Percentiles rank a stretch among this genome's conserved stretches.
These are phyloP conservation scores for Fusarium brevicatenulatum DNA, from an alignment of 2,329 filamentous ascomycete species.

Conservation along the genomic window DNA sequence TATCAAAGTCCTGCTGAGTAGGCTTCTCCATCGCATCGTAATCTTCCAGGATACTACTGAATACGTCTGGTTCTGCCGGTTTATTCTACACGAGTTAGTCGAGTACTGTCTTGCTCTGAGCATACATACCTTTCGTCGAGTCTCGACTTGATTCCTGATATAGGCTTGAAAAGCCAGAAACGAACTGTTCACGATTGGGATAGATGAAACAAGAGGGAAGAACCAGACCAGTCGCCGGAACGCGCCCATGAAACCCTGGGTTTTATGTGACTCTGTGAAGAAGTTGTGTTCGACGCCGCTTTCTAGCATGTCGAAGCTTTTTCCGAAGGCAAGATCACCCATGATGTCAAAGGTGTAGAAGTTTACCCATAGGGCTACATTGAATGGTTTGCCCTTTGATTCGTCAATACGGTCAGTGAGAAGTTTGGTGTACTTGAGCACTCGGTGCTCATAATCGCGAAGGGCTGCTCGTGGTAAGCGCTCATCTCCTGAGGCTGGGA, in stretches of 20 bases:
- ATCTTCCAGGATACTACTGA: slow-evolving; percentile 10
- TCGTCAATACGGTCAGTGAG: neutral
- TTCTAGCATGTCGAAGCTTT: slow-evolving; percentile 23
- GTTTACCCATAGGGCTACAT: slow-evolving; percentile 9
- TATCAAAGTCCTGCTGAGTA: neutral
- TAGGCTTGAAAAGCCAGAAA: neutral
- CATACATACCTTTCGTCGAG: neutral
- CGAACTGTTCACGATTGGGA: neutral
- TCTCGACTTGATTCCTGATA: neutral
- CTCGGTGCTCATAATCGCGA: slow-evolving; percentile 22
- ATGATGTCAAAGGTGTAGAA: slow-evolving; percentile 33
- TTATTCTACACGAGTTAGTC: neutral
- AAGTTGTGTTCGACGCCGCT: slow-evolving; percentile 2
- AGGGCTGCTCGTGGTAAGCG: neutral
- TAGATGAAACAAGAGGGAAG: neutral
- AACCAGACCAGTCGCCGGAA: slow-evolving; percentile 1
- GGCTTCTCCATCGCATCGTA: neutral
- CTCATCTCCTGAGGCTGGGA: neutral
- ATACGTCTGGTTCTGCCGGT: slow-evolving; percentile 9
- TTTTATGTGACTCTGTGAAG: neutral
- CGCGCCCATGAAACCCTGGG: neutral
- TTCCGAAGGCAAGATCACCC: slow-evolving; percentile 28
- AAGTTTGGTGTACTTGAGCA: slow-evolving; percentile 7
- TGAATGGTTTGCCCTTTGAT: neutral
- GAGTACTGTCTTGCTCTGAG: neutral